Percentiles rank a stretch among this genome's conserved stretches.
phyloP scores from a whole-genome alignment of 441 rosid species.

The Metrosideros polymorpha region DNA sequence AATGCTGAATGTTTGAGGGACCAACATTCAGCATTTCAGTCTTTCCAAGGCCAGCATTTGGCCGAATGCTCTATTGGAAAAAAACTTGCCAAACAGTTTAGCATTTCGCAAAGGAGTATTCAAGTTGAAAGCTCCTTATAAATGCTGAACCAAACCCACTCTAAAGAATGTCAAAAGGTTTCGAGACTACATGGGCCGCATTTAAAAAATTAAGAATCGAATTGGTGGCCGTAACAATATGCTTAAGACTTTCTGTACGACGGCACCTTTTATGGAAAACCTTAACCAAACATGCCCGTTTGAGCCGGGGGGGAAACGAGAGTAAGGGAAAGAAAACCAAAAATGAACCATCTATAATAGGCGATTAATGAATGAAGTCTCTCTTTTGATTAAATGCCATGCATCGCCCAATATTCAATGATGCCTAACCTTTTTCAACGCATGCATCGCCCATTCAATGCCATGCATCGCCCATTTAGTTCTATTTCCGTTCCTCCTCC shows the following conservation, averaged over 20 bases:
- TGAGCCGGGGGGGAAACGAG: background rate
- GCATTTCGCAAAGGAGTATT: too few species aligned
- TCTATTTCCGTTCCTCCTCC: background rate
- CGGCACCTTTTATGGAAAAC: background rate
- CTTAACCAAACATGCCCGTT: background rate
- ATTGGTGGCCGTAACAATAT: background rate
- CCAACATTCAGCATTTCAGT: too few species aligned
- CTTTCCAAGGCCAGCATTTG: too few species aligned
- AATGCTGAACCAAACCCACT: too few species aligned
- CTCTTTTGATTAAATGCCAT: background rate
- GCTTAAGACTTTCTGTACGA: rapidly evolving
- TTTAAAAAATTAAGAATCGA: too few species aligned
- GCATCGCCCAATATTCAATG: background rate
- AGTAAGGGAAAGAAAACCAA: background rate
- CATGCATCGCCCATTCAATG: background rate
- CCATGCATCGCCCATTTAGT: background rate
- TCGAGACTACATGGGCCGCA: too few species aligned
- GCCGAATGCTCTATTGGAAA: too few species aligned
- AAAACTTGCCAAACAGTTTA: too few species aligned
- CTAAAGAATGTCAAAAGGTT: too few species aligned
- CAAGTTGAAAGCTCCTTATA: too few species aligned
- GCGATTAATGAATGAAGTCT: background rate
- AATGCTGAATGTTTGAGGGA: too few species aligned
- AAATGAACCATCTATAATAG: background rate
- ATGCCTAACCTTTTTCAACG: background rate